Evolutionary conservation across 2,329 filamentous ascomycete species (phyloP), one percentile per base, ranked within the genome.

Genomic region (Fusarium sororula): DNA sequence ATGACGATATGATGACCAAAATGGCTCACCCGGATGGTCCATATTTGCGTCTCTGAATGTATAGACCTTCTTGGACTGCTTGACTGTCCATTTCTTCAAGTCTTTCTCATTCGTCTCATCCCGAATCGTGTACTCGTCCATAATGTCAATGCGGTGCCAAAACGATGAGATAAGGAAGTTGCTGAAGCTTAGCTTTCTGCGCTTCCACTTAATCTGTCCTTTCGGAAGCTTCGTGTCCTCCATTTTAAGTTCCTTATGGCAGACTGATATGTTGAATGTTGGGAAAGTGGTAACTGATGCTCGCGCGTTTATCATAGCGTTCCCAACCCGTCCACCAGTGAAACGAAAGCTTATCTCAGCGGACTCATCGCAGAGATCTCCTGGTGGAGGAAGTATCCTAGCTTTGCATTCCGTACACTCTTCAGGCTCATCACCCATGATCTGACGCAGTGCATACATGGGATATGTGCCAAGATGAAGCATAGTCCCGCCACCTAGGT

Each of bases 381-480:
- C 26, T 0, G 51, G 60, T 9, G 60, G 13, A 1, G 26, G 51
- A 22, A 2, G 4, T 14, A 7, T 47, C 14, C 6, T 47, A 1
- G 17, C 5, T 8, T 39, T 26, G 26, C 60, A 63, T 4, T 22
- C 18, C 1, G 26, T 39, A 20, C 51, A 58, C 13, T 63, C 26
- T 7, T 58, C 41, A 6, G 60, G 51, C 32, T 63, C 60, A 1
- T 20, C 17, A 6, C 32, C 51, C 41, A 58, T 63, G 22, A 47
- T 39, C 17, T 63, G 51, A 7, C 60, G 51, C 5, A 63, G 15
- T 10, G 51, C 32, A 26, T 42, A 47, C 22, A 63, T 12, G 1
- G 60, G 26, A 18, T 58, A 63, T 26, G 60, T 63, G 8, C 60
- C 51, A 7, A 63, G 41, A n/a, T 63, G 41, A 14, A 63, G 51